These are phyloP conservation scores for Tillandsia leiboldiana DNA, from an alignment of 176 grass and related monocot species.

Conservation along the genomic window DNA sequence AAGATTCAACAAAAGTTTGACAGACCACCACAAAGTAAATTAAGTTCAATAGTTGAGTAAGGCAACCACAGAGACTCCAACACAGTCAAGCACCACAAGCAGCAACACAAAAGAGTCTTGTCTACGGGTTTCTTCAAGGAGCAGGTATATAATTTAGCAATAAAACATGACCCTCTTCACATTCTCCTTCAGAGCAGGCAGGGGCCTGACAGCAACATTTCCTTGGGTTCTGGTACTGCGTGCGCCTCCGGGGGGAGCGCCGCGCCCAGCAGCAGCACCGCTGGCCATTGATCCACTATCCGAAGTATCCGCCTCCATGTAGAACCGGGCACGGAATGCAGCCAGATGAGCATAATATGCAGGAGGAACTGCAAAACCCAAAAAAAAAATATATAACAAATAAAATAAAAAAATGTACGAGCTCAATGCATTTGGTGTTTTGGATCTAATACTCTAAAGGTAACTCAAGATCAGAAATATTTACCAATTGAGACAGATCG, in stretches of 20 bases:
- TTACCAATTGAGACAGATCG: slow-evolving; percentile 86
- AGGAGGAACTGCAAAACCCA: slow-evolving; percentile 50
- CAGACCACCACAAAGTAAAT: too few relatives aligned
- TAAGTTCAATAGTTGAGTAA: too few relatives aligned
- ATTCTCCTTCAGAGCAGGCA: slow-evolving; percentile 84
- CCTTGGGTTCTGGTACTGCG: slow-evolving; percentile 42
- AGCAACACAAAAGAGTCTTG: too few relatives aligned
- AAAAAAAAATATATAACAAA: background rate
- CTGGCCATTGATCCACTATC: slow-evolving; percentile 75
- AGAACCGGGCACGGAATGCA: slow-evolving; percentile 78
- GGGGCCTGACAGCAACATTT: slow-evolving; percentile 71
- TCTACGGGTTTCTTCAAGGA: background rate
- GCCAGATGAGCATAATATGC: slow-evolving; percentile 89
- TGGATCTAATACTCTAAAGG: background rate
- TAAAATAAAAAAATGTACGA: background rate
- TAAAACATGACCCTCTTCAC: slow-evolving; percentile 93
- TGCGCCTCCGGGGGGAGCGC: slow-evolving; percentile 22
- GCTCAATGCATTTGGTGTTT: too few relatives aligned
- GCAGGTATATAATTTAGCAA: slow-evolving; percentile 30
- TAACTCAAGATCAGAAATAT: slow-evolving; percentile 2
- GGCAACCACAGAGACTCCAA: too few relatives aligned
- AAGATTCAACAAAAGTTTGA: too few relatives aligned
- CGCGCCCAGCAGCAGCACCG: slow-evolving; percentile 35
- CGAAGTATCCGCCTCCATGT: slow-evolving; percentile 82
- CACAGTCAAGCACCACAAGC: too few relatives aligned